Base-by-base conservation (phyloP, 352 stramenopile genomes). In the Phytophthora fragariae region DNA sequence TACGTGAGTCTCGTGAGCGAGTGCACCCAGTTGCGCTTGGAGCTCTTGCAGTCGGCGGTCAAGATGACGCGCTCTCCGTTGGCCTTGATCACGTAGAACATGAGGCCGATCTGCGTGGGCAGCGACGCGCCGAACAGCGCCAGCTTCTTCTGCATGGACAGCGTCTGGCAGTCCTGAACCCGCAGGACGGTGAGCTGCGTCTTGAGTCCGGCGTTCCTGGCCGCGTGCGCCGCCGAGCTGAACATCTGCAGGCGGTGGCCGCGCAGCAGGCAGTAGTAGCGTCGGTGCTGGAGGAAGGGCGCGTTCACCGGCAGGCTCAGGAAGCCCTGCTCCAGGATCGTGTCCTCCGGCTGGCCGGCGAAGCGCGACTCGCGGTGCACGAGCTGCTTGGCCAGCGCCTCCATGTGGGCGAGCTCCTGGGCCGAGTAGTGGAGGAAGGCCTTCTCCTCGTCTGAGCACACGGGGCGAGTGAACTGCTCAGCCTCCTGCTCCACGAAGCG, bases 21-120 rank as follows among this genome's bases (percentile, higher is more conserved):
- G 70, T 85, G 76, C 41, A 90, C 75, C 84, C 84, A 91, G 68
- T 87, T 88, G 62, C 78, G 77, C 65, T 90, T 89, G 49, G 70
- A 66, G 29, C 63, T 78, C 29, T 77, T 75, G 37, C 68, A 77
- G 56, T 89, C 84, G 39, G 84, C 82, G 2, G 75, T 81, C 24
- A 92, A 66, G n/a, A 90, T 67, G 47, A 92, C 79, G 47, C 82
- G 83, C 56, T 92, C 83, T 14, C 85, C 86, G 50, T 86, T 87
- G n/a, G 78, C 73, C 44, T 85, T 89, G 52, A 86, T 92, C 24
- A 92, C 82, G 65, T 90, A 85, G 53, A 94, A 90, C 80, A 94
- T 82, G 56, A 83, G 74, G 44, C 67, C 58, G 46, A 94, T 73
- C 9, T 88, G 72, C 0, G 73, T 33, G 4, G 86, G 86, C 17